Evolutionary conservation across 169 alveolate species (phyloP).

Genomic region (Toxoplasma gondii): DNA sequence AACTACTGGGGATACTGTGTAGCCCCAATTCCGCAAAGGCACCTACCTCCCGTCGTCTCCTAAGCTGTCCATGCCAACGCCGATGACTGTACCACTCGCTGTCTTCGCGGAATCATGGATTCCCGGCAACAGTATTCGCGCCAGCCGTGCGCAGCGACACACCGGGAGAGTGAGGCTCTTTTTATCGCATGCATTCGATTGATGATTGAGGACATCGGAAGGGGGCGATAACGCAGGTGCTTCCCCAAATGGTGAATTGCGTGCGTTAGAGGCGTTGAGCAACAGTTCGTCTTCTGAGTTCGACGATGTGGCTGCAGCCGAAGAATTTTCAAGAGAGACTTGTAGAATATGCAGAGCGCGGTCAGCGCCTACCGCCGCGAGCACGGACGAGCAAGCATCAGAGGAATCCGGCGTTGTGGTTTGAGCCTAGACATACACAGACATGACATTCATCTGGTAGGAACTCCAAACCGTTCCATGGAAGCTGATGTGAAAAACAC

Average conservation of each 20-base stretch:
- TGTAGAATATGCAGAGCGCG: neutral
- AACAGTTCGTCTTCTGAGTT: no score
- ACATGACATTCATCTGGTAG: neutral
- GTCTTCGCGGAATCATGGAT: neutral
- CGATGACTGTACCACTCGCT: neutral
- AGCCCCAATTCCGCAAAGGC: no score
- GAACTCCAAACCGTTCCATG: neutral
- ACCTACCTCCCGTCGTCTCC: neutral
- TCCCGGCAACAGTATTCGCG: neutral
- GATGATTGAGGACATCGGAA: no score
- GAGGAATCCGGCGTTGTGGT: neutral
- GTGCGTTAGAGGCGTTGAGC: no score
- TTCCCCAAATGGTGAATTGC: no score
- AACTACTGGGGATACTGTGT: no score
- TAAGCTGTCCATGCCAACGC: neutral
- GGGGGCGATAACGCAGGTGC: no score
- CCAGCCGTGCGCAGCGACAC: neutral
- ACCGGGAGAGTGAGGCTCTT: neutral
- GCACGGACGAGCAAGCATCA: constrained; percentile 8
- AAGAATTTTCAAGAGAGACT: neutral
- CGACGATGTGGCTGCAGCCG: no score
- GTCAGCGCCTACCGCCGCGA: neutral
- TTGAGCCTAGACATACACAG: neutral
- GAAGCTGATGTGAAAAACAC: no score
- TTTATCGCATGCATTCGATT: no score